Evolutionary conservation across 2,329 filamentous ascomycete genomes (phyloP).

Genomic region (Aspergillus tanneri): DNA sequence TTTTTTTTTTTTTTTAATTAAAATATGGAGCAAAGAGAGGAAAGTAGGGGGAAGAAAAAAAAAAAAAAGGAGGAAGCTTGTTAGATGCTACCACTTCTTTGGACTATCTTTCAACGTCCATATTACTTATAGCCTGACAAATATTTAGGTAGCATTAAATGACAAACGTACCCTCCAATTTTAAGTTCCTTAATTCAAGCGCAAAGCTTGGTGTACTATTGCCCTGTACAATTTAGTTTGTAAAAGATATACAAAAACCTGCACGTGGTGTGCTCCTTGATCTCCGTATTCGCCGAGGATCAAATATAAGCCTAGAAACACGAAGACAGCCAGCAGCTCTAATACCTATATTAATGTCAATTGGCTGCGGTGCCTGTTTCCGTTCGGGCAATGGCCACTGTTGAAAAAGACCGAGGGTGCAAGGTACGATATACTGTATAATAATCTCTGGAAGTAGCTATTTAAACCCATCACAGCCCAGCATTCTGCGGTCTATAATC

Average conservation of each 20-base stretch:
- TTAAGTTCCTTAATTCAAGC: too few species aligned
- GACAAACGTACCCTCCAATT: background rate
- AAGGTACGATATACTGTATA: constrained; percentile 32
- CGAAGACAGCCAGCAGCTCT: background rate
- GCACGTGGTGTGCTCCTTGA: background rate
- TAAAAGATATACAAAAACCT: too few species aligned
- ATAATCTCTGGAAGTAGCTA: constrained; percentile 33
- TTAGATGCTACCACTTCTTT: background rate
- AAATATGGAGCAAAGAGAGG: too few species aligned
- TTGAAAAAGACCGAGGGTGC: constrained; percentile 37
- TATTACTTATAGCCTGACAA: background rate
- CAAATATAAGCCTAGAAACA: too few species aligned
- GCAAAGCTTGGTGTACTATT: too few species aligned
- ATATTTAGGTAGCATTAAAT: background rate
- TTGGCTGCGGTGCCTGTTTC: background rate
- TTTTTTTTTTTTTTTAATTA: too few species aligned
- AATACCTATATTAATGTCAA: background rate
- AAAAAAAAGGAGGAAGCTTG: background rate
- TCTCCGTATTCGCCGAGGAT: too few species aligned
- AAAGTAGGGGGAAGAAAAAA: background rate
- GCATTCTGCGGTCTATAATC: constrained; percentile 81
- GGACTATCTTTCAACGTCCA: too few species aligned
- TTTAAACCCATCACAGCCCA: constrained; percentile 55
- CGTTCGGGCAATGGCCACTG: constrained; percentile 29
- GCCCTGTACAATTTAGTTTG: too few species aligned